Conservation (phyloP, 495 filamentous ascomycete species). For the Bathelium albidoporum region DNA sequence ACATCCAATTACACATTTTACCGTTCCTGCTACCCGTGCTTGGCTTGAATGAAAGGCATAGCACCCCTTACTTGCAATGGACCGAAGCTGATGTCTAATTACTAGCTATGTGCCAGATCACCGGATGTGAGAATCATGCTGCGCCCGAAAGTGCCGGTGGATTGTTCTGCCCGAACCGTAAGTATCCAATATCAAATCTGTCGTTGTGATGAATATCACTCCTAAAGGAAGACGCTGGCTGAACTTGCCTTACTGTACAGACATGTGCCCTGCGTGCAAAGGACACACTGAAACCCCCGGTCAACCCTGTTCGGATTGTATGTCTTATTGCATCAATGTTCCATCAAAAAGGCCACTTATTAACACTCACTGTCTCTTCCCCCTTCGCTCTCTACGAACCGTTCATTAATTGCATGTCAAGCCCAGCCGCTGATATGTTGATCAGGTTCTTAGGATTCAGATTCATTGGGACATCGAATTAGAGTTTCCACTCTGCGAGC, state of each 20-base stretch:
- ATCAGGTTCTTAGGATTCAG: conserved; percentile 1
- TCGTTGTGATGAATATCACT: background rate
- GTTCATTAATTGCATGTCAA: background rate
- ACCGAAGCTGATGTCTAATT: background rate
- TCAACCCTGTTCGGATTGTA: conserved; percentile 1
- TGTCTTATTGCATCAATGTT: background rate
- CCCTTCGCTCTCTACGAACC: background rate
- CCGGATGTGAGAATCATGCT: background rate
- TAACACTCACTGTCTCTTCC: background rate
- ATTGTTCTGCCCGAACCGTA: background rate
- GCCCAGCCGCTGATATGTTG: background rate
- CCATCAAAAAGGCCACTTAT: conserved; percentile 1
- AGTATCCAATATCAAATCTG: conserved; percentile 1
- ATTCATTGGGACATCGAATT: background rate
- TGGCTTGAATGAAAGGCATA: background rate
- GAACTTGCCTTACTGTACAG: background rate
- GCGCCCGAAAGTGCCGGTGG: background rate
- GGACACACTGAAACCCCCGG: conserved; percentile 1
- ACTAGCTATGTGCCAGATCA: background rate
- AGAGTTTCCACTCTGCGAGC: background rate
- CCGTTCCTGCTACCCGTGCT: background rate
- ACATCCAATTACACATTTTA: background rate
- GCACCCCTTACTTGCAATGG: background rate
- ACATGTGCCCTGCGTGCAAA: conserved; percentile 1
- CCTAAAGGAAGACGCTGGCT: background rate